phyloP scores from a whole-genome alignment of 371 early-diverging fungal species.

The Mucor circinelloides region DNA sequence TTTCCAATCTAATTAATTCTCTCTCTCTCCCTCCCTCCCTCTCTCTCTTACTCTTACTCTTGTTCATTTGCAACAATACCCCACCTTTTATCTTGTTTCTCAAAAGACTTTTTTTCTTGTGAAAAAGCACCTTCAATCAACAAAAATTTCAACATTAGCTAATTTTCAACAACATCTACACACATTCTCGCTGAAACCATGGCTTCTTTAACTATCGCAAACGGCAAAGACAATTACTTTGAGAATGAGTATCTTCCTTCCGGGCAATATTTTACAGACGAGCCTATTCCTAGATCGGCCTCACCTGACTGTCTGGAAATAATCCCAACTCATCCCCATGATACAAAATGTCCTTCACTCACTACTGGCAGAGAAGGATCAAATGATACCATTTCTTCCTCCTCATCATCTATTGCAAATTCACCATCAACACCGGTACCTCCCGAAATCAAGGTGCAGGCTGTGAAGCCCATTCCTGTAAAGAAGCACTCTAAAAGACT shows the following conservation, averaged over 20 bases:
- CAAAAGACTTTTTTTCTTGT: not conserved
- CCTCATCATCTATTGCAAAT: constrained; percentile 12
- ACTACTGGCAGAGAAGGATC: constrained; percentile 20
- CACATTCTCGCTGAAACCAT: not conserved
- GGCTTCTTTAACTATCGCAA: constrained; percentile 12
- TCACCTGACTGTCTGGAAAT: constrained; percentile 20
- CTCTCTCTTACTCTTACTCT: not conserved
- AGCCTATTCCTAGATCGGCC: constrained; percentile 22
- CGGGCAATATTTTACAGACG: constrained; percentile 17
- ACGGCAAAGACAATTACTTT: constrained; percentile 7
- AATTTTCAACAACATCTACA: constrained; percentile 4
- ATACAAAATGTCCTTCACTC: constrained; percentile 1
- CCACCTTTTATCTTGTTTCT: not conserved
- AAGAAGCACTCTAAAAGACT: constrained; percentile 19
- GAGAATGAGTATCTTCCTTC: constrained; percentile 13
- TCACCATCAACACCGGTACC: constrained; percentile 12
- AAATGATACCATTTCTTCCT: constrained; percentile 26
- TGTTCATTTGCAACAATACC: not conserved
- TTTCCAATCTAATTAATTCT: not conserved
- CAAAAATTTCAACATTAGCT: not conserved
- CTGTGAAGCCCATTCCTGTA: constrained; percentile 18
- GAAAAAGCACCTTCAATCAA: not conserved
- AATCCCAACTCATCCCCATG: constrained; percentile 8
- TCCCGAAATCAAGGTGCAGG: constrained; percentile 1
- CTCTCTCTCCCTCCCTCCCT: not conserved